These are phyloP conservation scores for Spergularia bocconei DNA, from an alignment of 148 eudicot genomes.

Conservation along the genomic window DNA sequence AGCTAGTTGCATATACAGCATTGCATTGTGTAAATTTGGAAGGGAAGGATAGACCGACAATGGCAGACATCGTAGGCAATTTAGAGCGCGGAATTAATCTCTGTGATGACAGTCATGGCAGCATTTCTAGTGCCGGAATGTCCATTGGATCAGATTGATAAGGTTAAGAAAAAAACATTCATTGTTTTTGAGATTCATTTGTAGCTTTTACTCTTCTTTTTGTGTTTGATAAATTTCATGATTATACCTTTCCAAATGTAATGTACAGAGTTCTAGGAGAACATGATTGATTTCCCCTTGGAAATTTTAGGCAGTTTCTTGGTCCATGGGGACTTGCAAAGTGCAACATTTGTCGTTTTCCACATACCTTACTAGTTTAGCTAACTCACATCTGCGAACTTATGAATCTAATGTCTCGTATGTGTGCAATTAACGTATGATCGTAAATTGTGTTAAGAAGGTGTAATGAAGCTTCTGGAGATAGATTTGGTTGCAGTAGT, in stretches of 20 bases:
- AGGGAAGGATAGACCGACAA: conserved; percentile 85
- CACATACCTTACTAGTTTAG: not conserved
- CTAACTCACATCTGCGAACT: not conserved
- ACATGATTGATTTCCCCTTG: not conserved
- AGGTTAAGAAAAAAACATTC: not conserved
- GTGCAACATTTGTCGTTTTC: not conserved
- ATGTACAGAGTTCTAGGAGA: conserved; percentile 19
- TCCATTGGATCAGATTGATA: conserved; percentile 71
- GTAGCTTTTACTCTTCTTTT: conserved; percentile 4
- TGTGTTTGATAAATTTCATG: conserved; percentile 13
- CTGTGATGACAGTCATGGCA: conserved; percentile 77
- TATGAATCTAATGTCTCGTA: not conserved
- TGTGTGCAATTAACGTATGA: not conserved
- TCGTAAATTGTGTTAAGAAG: not conserved
- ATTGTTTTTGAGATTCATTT: conserved; percentile 26
- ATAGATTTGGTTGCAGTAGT: not conserved
- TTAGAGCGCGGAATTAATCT: conserved; percentile 70
- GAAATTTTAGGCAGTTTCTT: conserved; percentile 1
- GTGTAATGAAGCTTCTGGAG: not conserved
- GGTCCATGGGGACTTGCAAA: not conserved
- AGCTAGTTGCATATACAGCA: conserved; percentile 82
- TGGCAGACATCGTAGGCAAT: conserved; percentile 83
- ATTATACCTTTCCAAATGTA: conserved; percentile 14
- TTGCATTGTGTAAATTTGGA: conserved; percentile 85
- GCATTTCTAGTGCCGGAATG: conserved; percentile 63